Evolutionary conservation across 208 protist species (phyloP).

Genomic region (Perkinsela sp.): DNA sequence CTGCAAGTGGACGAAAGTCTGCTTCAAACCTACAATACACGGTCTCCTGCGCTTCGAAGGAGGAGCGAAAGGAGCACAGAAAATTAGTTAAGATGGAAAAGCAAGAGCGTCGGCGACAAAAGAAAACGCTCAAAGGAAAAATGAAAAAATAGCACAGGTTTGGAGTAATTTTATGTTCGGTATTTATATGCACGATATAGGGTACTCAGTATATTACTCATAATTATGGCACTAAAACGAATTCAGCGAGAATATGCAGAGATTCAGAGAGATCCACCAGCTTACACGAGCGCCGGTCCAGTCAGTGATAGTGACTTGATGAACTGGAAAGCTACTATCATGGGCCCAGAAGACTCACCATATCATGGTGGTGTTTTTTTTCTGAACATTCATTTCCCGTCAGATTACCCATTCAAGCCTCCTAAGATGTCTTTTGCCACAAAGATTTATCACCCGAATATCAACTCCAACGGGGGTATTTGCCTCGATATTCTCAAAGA

Average conservation of each 20-base stretch:
- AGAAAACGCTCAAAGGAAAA: not conserved
- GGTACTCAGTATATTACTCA: constrained; percentile 6
- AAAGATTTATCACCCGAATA: constrained; percentile 89
- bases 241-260: constrained; percentile 83
- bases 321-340: constrained; percentile 86
- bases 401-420: constrained; percentile 87
- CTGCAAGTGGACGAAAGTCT: not conserved
- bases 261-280: constrained; percentile 72
- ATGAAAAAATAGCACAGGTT: constrained; percentile 2
- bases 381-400: constrained; percentile 92
- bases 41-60: constrained; percentile 3
- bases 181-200: too few species aligned
- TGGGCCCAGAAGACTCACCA: constrained; percentile 77
- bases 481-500: constrained; percentile 93
- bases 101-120: constrained; percentile 7
- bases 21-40: constrained; percentile 3
- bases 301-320: constrained; percentile 74
- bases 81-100: constrained; percentile 8
- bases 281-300: constrained; percentile 77
- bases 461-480: constrained; percentile 84
- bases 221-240: constrained; percentile 59
- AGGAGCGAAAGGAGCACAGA: constrained; percentile 4
- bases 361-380: constrained; percentile 91
- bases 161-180: too few species aligned
- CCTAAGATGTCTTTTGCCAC: constrained; percentile 72